phyloP scores from a whole-genome alignment of 2,329 filamentous ascomycete species.

The Balansia obtecta region DNA sequence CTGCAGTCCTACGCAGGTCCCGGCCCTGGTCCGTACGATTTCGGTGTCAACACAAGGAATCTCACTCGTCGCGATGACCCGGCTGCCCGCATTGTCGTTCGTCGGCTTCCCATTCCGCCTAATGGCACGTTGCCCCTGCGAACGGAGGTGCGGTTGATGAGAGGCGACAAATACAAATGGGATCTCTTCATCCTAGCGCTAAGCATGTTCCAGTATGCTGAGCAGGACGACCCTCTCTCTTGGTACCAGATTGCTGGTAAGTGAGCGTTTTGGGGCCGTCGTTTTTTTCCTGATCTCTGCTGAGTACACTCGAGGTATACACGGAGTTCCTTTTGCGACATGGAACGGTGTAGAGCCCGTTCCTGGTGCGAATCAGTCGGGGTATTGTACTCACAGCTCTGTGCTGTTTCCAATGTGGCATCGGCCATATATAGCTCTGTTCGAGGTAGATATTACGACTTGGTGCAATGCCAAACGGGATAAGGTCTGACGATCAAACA shows the following conservation, averaged over 20 bases:
- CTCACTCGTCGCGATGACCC: constrained; percentile 28
- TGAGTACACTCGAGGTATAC: constrained; percentile 46
- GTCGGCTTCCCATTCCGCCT: constrained; percentile 24
- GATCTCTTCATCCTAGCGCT: constrained; percentile 68
- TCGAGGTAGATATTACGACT: constrained; percentile 31
- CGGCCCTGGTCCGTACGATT: constrained; percentile 32
- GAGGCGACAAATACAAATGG: constrained; percentile 52
- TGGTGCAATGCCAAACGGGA: background rate
- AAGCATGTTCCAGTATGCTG: constrained; percentile 55
- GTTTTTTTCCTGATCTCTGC: background rate
- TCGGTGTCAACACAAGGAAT: constrained; percentile 31
- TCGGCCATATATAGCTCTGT: constrained; percentile 59
- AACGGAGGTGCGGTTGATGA: constrained; percentile 55
- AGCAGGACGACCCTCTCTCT: constrained; percentile 51
- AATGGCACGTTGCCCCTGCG: constrained; percentile 35
- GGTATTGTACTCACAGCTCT: constrained; percentile 68
- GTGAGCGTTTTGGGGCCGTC: constrained; percentile 12
- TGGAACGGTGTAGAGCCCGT: constrained; percentile 40
- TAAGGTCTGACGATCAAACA: constrained; percentile 12
- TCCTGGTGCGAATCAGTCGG: constrained; percentile 40
- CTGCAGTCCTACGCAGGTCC: constrained; percentile 5
- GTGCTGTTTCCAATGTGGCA: constrained; percentile 75
- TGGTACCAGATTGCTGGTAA: constrained; percentile 70
- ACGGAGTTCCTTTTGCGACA: constrained; percentile 55
- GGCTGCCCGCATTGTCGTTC: constrained; percentile 27